These are phyloP conservation scores for Ploettnerulaceae sp. DNA, from an alignment of 2,329 filamentous ascomycete species.

Conservation along the genomic window DNA sequence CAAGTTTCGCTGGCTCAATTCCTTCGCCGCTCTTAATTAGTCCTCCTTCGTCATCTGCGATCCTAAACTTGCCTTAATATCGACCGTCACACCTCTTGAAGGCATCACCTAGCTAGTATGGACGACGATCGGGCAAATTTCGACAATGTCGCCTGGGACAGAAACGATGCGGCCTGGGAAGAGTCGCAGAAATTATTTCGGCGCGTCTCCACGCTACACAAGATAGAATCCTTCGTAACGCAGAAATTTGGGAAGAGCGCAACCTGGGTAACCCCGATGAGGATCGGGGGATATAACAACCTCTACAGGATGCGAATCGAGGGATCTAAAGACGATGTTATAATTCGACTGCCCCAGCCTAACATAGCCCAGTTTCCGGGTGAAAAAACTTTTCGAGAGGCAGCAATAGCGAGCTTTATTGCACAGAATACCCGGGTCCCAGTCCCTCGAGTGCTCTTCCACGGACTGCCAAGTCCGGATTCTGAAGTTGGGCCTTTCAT, in stretches of 20 bases:
- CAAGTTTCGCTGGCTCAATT: no score
- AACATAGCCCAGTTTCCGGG: conserved; percentile 12
- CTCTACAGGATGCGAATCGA: conserved; percentile 21
- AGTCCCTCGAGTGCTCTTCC: conserved; percentile 14
- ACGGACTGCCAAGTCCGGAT: conserved; percentile 14
- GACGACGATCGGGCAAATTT: conserved; percentile 1
- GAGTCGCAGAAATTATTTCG: conserved; percentile 15
- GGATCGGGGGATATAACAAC: conserved; percentile 22
- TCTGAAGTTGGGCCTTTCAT: conserved; percentile 19
- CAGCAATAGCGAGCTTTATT: conserved; percentile 13
- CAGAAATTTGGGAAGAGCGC: conserved; percentile 13
- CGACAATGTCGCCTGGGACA: conserved; percentile 22
- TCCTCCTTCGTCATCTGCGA: no score
- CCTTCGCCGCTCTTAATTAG: no score
- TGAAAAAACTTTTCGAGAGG: conserved; percentile 19
- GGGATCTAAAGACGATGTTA: conserved; percentile 9
- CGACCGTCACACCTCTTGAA: no score
- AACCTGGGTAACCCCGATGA: conserved; percentile 18
- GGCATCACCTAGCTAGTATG: no score
- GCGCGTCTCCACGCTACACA: conserved; percentile 1
- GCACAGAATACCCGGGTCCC: conserved; percentile 15
- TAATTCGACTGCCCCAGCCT: conserved; percentile 12
- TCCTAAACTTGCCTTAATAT: no score
- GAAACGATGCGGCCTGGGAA: conserved; percentile 21
- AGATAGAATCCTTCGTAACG: conserved; percentile 9